Evolutionary conservation across 306 rosid species (phyloP).

Genomic region (Prunus dulcis): DNA sequence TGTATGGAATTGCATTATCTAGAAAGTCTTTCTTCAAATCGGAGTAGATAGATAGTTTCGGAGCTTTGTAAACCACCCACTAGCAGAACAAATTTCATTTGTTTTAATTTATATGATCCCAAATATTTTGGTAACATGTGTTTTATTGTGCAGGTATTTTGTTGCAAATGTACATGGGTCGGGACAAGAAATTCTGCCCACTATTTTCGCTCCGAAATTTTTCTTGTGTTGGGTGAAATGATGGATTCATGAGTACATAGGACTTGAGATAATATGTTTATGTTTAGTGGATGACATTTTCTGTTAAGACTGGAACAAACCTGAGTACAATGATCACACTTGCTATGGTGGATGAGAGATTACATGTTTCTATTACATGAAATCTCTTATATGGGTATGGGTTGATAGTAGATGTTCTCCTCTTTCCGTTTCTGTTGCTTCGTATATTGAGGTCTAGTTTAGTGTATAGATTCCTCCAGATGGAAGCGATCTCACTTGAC

Average conservation of each 20-base stretch:
- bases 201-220: conserved; percentile 32
- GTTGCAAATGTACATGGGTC: conserved; percentile 46
- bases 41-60: not conserved
- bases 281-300: conserved; percentile 29
- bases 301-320: conserved; percentile 23
- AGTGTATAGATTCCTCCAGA: not conserved
- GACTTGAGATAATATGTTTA: conserved; percentile 30
- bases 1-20: no score
- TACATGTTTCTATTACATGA: conserved; percentile 6
- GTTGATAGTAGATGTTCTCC: not conserved
- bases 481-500: no score
- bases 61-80: not conserved
- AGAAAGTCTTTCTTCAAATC: no score
- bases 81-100: not conserved
- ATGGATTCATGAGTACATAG: conserved; percentile 39
- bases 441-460: not conserved
- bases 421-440: not conserved
- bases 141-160: conserved; percentile 51
- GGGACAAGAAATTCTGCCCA: conserved; percentile 36
- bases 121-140: conserved; percentile 12
- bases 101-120: not conserved
- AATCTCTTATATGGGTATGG: conserved; percentile 1
- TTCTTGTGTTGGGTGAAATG: conserved; percentile 31
- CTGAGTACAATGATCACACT: conserved; percentile 26
- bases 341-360: conserved; percentile 37